Conservation (phyloP, 768 basidiomycete genomes). For the Strobilomyces dryophilus region DNA sequence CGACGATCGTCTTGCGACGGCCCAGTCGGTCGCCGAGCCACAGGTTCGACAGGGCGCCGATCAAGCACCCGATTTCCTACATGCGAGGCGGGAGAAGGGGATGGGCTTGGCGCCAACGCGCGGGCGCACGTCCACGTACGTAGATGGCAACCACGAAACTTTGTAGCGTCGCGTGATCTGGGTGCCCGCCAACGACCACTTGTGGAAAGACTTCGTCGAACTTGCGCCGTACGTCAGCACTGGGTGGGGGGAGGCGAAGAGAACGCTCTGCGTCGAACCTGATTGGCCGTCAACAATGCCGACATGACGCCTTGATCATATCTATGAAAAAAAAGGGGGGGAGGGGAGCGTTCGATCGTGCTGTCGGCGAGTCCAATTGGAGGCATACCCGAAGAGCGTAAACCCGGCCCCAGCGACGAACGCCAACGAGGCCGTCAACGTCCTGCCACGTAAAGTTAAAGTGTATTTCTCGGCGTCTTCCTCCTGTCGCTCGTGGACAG, state of each 20-base stretch:
- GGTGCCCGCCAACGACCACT: slow-evolving; percentile 39
- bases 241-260: neutral
- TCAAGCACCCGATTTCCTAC: slow-evolving; percentile 62
- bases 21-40: slow-evolving; percentile 59
- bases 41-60: slow-evolving; percentile 60
- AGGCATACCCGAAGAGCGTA: slow-evolving; percentile 54
- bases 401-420: slow-evolving; percentile 59
- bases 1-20: slow-evolving; percentile 51
- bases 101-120: neutral
- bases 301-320: slow-evolving; percentile 74
- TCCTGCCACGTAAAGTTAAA: slow-evolving; percentile 30
- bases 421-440: slow-evolving; percentile 46
- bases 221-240: slow-evolving; percentile 23
- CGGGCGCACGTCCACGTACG: slow-evolving; percentile 27
- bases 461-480: slow-evolving; percentile 14
- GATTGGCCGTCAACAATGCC: slow-evolving; percentile 53
- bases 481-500: neutral
- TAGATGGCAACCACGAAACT: slow-evolving; percentile 59
- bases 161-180: slow-evolving; percentile 50
- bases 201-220: slow-evolving; percentile 59
- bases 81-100: neutral
- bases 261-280: slow-evolving; percentile 29
- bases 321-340: slow-evolving; percentile 22
- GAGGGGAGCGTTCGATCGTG: neutral
- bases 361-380: neutral